These are phyloP conservation scores for Scedosporium dehoogii DNA, from an alignment of 2,329 filamentous ascomycete genomes.

Conservation along the genomic window DNA sequence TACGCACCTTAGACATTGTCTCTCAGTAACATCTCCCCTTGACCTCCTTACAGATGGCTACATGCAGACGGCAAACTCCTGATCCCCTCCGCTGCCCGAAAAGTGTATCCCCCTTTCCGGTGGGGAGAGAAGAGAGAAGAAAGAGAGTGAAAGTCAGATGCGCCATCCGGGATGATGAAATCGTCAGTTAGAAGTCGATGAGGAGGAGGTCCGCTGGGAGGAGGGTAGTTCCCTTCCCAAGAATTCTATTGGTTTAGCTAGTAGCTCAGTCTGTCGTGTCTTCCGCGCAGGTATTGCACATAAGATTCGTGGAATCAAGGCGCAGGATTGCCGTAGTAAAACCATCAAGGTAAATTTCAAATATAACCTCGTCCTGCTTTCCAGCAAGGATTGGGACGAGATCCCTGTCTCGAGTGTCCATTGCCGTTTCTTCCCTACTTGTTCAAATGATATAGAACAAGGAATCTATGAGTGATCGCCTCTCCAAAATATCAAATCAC, in stretches of 20 bases:
- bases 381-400: too few species aligned
- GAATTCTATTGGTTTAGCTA: not conserved
- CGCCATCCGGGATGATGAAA: not conserved
- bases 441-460: too few species aligned
- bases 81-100: not conserved
- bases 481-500: too few species aligned
- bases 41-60: not conserved
- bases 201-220: not conserved
- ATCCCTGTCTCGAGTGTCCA: too few species aligned
- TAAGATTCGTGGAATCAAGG: not conserved
- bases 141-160: not conserved
- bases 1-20: not conserved
- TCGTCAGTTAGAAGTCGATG: not conserved
- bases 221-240: not conserved
- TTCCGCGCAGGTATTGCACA: not conserved
- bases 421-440: too few species aligned
- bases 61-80: not conserved
- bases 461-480: too few species aligned
- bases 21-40: not conserved
- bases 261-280: not conserved
- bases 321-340: too few species aligned
- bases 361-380: too few species aligned
- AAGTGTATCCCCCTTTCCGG: not conserved
- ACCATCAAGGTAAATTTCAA: too few species aligned
- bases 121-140: not conserved